Percentiles rank a stretch among this genome's conserved stretches.
phyloP scores from a whole-genome alignment of 1,139 yeast genomes.

The Taiozyma onychis region DNA sequence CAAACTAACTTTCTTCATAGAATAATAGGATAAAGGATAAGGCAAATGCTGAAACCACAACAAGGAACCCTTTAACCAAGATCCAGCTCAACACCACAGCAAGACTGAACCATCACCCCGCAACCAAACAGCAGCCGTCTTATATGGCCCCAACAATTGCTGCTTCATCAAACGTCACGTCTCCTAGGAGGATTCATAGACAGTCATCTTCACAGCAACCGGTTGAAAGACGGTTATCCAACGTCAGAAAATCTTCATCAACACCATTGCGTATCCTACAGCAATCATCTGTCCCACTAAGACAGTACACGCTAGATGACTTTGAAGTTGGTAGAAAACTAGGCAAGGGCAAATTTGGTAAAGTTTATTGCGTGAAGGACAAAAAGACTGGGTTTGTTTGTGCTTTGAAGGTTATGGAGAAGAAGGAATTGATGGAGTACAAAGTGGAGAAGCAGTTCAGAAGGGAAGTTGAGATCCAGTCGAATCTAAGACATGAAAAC shows the following conservation, averaged over 20 bases:
- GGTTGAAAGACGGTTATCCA: conserved; percentile 9
- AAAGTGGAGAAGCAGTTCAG: conserved; percentile 85
- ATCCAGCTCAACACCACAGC: conserved; percentile 10
- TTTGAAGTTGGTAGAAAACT: conserved; percentile 85
- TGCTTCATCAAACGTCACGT: conserved; percentile 18
- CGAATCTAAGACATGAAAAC: conserved; percentile 68
- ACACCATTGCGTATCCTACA: conserved; percentile 21
- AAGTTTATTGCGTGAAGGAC: conserved; percentile 85
- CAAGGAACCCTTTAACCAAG: conserved; percentile 13
- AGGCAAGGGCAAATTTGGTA: conserved; percentile 93
- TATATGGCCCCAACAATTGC: conserved; percentile 26
- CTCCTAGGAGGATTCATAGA: conserved; percentile 18
- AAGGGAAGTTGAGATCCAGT: conserved; percentile 89
- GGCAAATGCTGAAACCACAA: not conserved
- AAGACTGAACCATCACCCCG: conserved; percentile 4
- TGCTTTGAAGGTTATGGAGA: conserved; percentile 89
- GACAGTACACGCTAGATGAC: conserved; percentile 39
- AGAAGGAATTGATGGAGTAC: conserved; percentile 65
- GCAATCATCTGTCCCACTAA: conserved; percentile 20
- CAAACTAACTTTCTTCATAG: not conserved
- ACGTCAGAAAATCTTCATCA: conserved; percentile 10
- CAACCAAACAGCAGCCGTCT: conserved; percentile 16
- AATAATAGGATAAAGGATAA: conserved; percentile 1
- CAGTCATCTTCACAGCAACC: conserved; percentile 1
- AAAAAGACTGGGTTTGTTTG: conserved; percentile 70